These are phyloP conservation scores for Xerophyta viscosa DNA, from an alignment of 106 monocot species.

Conservation along the genomic window DNA sequence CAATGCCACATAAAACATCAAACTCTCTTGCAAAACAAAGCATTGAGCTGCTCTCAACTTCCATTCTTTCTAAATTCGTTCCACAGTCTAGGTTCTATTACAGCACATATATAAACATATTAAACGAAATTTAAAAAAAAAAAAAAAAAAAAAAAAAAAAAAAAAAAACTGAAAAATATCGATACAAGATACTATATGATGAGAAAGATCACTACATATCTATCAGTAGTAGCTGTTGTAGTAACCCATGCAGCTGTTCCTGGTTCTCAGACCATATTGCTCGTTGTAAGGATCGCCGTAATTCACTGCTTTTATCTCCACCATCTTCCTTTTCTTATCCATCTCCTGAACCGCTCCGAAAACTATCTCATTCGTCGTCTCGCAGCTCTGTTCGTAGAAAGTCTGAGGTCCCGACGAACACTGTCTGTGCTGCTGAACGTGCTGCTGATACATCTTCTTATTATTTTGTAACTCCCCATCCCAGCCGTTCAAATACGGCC, in stretches of 20 bases:
- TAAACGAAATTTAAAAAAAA: too few species aligned
- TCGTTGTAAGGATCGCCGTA: slow-evolving; percentile 58
- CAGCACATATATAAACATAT: too few species aligned
- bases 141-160: too few species aligned
- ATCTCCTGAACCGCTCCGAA: slow-evolving; percentile 94
- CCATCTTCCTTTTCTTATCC: slow-evolving; percentile 31
- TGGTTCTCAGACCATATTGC: slow-evolving; percentile 56
- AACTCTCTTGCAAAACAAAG: too few species aligned
- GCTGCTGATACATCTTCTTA: slow-evolving; percentile 30
- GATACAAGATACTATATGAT: too few species aligned
- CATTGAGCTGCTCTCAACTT: too few species aligned
- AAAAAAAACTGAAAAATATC: too few species aligned
- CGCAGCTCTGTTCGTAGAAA: slow-evolving; percentile 75
- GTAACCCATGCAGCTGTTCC: slow-evolving; percentile 44
- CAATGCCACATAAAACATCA: too few species aligned
- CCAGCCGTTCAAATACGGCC: slow-evolving; percentile 53
- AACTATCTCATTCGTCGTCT: slow-evolving; percentile 82
- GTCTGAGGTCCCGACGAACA: slow-evolving; percentile 81
- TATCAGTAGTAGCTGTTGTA: slow-evolving; percentile 13
- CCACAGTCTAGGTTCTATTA: too few species aligned
- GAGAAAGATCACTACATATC: too few species aligned
- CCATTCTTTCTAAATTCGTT: too few species aligned
- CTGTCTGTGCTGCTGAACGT: slow-evolving; percentile 62
- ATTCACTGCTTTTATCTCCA: slow-evolving; percentile 76
- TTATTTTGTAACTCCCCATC: slow-evolving; percentile 24